A percentile compares a stretch with the other conserved stretches of the same genome.
Evolutionary conservation across 805 yeast species (phyloP).

Genomic region (Candida arabinofermentans): DNA sequence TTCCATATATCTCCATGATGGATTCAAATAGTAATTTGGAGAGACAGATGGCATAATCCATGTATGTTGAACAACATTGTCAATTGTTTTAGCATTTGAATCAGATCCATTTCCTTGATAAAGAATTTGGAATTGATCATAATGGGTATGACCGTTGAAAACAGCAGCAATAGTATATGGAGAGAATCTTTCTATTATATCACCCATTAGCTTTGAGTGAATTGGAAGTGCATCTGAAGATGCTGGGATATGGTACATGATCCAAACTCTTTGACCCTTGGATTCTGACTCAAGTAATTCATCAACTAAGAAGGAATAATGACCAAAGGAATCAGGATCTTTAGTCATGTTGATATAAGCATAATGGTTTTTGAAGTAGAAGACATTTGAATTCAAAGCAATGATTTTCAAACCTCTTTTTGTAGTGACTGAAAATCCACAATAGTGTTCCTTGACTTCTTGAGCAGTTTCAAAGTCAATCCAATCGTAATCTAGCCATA

Average conservation of each 20-base stretch:
- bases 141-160: constrained; percentile 70
- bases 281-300: constrained; percentile 58
- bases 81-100: constrained; percentile 32
- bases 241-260: constrained; percentile 64
- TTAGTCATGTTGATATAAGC: constrained; percentile 44
- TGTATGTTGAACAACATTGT: constrained; percentile 49
- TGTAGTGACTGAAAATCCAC: constrained; percentile 58
- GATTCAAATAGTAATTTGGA: constrained; percentile 56
- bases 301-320: constrained; percentile 53
- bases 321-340: constrained; percentile 60
- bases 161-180: constrained; percentile 65
- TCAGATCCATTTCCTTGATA: constrained; percentile 40
- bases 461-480: constrained; percentile 31
- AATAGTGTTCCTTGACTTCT: constrained; percentile 45
- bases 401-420: constrained; percentile 54
- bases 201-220: constrained; percentile 50
- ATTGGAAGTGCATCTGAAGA: constrained; percentile 60
- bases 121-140: constrained; percentile 60
- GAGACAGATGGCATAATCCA: constrained; percentile 67
- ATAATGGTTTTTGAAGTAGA: constrained; percentile 61
- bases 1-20: constrained; percentile 70
- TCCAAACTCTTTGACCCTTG: constrained; percentile 62
- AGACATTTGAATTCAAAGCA: constrained; percentile 62
- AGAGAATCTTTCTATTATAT: constrained; percentile 61
- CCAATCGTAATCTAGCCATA: constrained; percentile 49